Evolutionary conservation across 768 basidiomycete species (phyloP), one percentile per base, ranked within the genome.

Genomic region (Cyathus striatus): DNA sequence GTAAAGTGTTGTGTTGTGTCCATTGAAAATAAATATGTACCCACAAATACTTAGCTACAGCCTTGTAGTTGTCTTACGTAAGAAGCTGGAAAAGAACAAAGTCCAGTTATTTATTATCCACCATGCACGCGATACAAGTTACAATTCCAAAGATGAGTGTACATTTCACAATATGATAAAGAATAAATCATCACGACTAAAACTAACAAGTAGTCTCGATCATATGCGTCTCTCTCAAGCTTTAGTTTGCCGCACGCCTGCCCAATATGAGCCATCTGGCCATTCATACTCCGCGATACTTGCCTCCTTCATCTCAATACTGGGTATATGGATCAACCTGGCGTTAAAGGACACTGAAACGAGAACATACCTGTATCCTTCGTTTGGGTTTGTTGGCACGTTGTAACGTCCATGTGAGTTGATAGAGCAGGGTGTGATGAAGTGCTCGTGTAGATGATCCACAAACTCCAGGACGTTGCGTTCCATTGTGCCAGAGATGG

Each of bases 381-480:
- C 91, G 14, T 72, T 63, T 0, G 86, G 70, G 51, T 86, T 78
- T 44, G 53, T 65, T 0, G 92, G 92, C 3, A 94, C 87, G 53
- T 92, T 93, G 63, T 96, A 97, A 30, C 90, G 73, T 30, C 93
- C 94, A 13, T 74, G 74, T 2, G 64, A 48, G 64, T 94, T 96
- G 68, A 97, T 90, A 14, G 89, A 86, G 54, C 88, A 90, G 2
- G 91, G 92, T 47, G 81, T 81, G 33, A 84, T 66, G 65, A 96
- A 98, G 59, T 96, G 89, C 55, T 97, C 91, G 63, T 98, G 94
- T 27, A 97, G 71, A 61, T 96, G 94, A 58, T 91, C 85, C 23
- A 83, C 86, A 49, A 79, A 90, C 62, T 91, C 93, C 30, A 97
- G 81, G 3, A 96, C 94, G 58, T 97, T 96, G 39, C 88, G 79